Evolutionary conservation across 2,329 filamentous ascomycete genomes (phyloP).

Genomic region (Penicillium sp.): DNA sequence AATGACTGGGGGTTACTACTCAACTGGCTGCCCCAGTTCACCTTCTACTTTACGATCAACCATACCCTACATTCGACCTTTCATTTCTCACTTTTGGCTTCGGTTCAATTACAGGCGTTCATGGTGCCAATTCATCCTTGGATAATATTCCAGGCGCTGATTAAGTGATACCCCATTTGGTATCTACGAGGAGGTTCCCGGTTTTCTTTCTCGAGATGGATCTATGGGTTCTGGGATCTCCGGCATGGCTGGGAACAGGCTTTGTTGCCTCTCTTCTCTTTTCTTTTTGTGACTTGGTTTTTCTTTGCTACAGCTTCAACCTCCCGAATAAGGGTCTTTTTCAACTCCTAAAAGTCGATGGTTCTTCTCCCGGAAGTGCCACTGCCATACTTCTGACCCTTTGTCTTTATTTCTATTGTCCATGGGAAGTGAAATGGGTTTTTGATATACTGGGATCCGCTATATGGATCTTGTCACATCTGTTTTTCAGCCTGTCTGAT

Average conservation of each 20-base stretch:
- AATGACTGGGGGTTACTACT: not conserved
- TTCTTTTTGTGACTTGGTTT: not conserved
- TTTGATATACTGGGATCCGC: not conserved
- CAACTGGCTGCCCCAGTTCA: not conserved
- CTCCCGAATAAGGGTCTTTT: not conserved
- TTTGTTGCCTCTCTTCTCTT: not conserved
- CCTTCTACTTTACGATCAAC: slow-evolving; percentile 12
- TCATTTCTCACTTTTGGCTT: slow-evolving; percentile 7
- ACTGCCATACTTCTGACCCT: not conserved
- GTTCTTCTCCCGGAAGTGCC: not conserved
- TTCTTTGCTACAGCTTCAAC: not conserved
- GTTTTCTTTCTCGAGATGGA: slow-evolving; percentile 6
- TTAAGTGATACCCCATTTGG: slow-evolving; percentile 14
- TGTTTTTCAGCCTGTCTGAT: slow-evolving; percentile 6
- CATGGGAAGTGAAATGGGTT: not conserved
- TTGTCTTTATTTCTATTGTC: not conserved
- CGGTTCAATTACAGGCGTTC: slow-evolving; percentile 24
- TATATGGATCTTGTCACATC: not conserved
- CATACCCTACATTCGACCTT: slow-evolving; percentile 10
- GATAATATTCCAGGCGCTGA: slow-evolving; percentile 20
- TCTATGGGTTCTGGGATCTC: slow-evolving; percentile 1
- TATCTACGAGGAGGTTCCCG: slow-evolving; percentile 15
- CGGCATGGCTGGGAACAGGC: not conserved
- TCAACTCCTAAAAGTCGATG: slow-evolving; percentile 1
- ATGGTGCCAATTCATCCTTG: slow-evolving; percentile 13